Base-by-base conservation (phyloP, 164 flowering plant genomes). In the Liquidambar formosana region DNA sequence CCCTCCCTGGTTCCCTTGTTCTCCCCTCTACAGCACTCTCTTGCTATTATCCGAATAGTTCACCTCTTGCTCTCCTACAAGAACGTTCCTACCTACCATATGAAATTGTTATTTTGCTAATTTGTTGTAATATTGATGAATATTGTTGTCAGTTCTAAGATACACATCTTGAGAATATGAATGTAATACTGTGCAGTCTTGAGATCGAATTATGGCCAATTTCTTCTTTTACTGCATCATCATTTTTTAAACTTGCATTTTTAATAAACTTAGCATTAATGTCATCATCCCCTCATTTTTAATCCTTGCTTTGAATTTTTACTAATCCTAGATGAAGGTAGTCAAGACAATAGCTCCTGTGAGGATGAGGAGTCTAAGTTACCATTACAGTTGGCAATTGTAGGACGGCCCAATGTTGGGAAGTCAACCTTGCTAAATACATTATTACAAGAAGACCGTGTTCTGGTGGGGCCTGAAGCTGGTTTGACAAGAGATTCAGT, bases 371-470 rank as follows among this genome's bases (percentile, higher is more conserved):
- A 89, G 64, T 76, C 82, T 58, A 86, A 90, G 80, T 58, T 86
- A 73, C 95, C 95, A 62, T 70, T 95, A 68, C 98, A 95, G 80
- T 71, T 95, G 73, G 98, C 99, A 52, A 88, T 93, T 74, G 97
- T 95, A 14, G 99, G 99, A 64, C 81, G 91, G 58, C 99, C 99
- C 57, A 95, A 95, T 84, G 99, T 95, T 58, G 98, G 99, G 57
- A 95, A 93, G 80, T 95, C 97, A 68, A 95, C 99, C 25, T 79
- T 95, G 79, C 75, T 95, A 64, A 95, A 95, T 78, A 77, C 96
- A 38, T 64, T 95, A 71, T 71, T 95, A 25, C 93, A 90, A 83
- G 86, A 93, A 84, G 83, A 93, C 33, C 99, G 98, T 63, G 99
- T 95, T 66, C 64, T 93, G 77, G 94, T 91, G 65, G 99, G 98